phyloP scores from a whole-genome alignment of 371 early-diverging fungal genomes.

The Choanephora cucurbitarum region DNA sequence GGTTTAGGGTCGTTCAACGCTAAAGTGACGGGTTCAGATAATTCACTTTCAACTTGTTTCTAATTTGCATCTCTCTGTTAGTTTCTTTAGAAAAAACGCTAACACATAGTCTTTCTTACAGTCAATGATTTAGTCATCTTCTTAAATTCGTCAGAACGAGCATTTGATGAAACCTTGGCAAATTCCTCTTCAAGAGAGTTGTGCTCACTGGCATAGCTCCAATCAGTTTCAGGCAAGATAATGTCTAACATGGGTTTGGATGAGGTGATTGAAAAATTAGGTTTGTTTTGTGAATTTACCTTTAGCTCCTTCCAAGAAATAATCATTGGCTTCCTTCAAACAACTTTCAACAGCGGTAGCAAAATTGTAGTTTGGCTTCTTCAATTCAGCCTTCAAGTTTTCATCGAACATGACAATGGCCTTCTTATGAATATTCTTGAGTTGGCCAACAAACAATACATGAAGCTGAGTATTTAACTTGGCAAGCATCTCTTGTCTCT shows the following conservation, averaged over 20 bases:
- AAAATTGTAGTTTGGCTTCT: constrained; percentile 58
- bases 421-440: constrained; percentile 81
- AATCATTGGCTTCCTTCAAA: constrained; percentile 43
- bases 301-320: constrained; percentile 26
- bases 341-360: constrained; percentile 49
- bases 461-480: constrained; percentile 80
- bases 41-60: constrained; percentile 61
- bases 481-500: constrained; percentile 77
- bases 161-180: constrained; percentile 61
- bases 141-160: constrained; percentile 77
- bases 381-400: constrained; percentile 40
- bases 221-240: constrained; percentile 69
- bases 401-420: constrained; percentile 66
- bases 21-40: constrained; percentile 75
- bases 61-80: constrained; percentile 14
- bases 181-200: constrained; percentile 69
- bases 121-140: constrained; percentile 66
- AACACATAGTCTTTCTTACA: neutral
- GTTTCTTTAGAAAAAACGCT: neutral
- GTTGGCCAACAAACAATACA: constrained; percentile 80
- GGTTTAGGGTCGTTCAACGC: constrained; percentile 68
- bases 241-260: too few relatives aligned
- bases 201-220: constrained; percentile 73
- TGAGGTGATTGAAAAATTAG: too few relatives aligned
- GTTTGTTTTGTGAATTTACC: too few relatives aligned